Evolutionary conservation across 1,284 basidiomycete species (phyloP).

Genomic region (Ustilago loliicola): DNA sequence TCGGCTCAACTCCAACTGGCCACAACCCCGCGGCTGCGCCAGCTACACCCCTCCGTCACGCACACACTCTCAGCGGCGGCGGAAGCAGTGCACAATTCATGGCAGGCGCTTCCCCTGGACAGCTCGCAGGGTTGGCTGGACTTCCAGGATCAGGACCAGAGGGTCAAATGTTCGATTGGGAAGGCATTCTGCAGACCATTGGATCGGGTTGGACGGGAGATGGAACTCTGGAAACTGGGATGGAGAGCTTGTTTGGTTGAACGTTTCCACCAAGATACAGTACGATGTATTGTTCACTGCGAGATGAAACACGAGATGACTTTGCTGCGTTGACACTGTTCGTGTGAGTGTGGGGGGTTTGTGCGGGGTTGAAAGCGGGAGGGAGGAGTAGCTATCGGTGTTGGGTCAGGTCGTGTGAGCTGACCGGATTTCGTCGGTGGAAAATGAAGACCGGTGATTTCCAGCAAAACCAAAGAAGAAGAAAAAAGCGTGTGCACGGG

Average conservation of each 20-base stretch:
- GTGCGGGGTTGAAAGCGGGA: neutral
- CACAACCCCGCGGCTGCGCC: neutral
- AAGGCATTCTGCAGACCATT: constrained; percentile 50
- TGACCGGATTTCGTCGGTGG: constrained; percentile 24
- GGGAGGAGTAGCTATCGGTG: neutral
- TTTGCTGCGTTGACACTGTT: neutral
- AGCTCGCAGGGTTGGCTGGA: constrained; percentile 18
- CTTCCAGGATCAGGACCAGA: constrained; percentile 6
- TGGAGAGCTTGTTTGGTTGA: constrained; percentile 48
- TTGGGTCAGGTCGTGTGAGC: constrained; percentile 18
- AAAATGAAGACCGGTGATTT: constrained; percentile 8
- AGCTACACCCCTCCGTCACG: constrained; percentile 24
- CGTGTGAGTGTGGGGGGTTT: neutral
- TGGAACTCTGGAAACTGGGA: constrained; percentile 45
- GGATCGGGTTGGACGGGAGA: constrained; percentile 53
- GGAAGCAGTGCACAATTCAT: constrained; percentile 16
- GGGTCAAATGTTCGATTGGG: constrained; percentile 51
- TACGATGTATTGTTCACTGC: too few species aligned
- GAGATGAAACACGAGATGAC: too few species aligned
- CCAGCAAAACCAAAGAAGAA: neutral
- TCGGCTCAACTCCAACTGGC: constrained; percentile 12
- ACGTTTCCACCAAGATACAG: neutral
- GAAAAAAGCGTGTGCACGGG: constrained; percentile 11
- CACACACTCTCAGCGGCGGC: constrained; percentile 19
- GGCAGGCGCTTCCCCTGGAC: constrained; percentile 28